Conservation (phyloP, 179 eudicot species). For the Corrigiola litoralis region DNA sequence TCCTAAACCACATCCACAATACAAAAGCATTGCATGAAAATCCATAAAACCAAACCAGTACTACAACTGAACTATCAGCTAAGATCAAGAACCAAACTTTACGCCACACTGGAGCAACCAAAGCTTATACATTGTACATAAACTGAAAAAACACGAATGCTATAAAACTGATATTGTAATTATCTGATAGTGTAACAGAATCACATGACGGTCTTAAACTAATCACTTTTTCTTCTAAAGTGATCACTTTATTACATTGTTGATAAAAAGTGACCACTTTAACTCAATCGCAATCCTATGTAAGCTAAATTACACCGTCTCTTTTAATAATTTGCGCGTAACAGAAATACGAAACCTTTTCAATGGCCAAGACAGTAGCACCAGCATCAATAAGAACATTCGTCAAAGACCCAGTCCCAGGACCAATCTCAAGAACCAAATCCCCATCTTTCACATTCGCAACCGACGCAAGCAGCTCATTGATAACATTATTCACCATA, state of each 20-base stretch:
- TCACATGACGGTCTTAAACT: no score
- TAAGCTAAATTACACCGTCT: no score
- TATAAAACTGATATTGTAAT: neutral
- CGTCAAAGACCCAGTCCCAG: slow-evolving; percentile 92
- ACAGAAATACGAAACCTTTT: slow-evolving; percentile 49
- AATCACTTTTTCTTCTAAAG: no score
- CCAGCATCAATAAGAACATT: slow-evolving; percentile 82
- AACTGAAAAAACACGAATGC: neutral
- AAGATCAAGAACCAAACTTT: neutral
- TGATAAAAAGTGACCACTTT: no score
- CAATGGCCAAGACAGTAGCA: slow-evolving; percentile 85
- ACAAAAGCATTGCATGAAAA: neutral
- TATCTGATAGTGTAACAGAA: neutral
- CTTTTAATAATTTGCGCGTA: no score
- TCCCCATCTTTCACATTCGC: slow-evolving; percentile 79
- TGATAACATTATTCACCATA: slow-evolving; percentile 66
- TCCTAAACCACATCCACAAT: slow-evolving; percentile 46
- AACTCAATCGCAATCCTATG: no score
- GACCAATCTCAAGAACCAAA: slow-evolving; percentile 90
- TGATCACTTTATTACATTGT: no score
- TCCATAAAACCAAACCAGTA: neutral
- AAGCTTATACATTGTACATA: neutral
- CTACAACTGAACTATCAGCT: neutral
- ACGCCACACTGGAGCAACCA: neutral
- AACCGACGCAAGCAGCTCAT: slow-evolving; percentile 66